These are phyloP conservation scores for Lactarius quietus DNA, from an alignment of 768 basidiomycete genomes.

Conservation along the genomic window DNA sequence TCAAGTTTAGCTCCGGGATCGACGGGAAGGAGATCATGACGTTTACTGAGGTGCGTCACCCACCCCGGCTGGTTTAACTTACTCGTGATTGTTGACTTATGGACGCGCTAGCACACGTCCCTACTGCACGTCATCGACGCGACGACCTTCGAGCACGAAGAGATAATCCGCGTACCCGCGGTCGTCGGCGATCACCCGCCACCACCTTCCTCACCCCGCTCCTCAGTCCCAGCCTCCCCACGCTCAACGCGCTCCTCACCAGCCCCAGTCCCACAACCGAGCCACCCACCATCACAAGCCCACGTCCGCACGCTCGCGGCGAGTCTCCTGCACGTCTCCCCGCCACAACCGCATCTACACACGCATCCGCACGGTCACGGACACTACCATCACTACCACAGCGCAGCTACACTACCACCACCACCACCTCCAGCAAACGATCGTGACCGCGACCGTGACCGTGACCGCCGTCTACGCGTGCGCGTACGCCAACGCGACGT, in stretches of 20 bases:
- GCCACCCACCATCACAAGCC: conserved; percentile 14
- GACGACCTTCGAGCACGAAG: conserved; percentile 75
- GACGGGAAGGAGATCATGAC: conserved; percentile 71
- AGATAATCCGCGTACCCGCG: conserved; percentile 57
- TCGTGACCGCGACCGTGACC: background rate
- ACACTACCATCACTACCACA: conserved; percentile 18
- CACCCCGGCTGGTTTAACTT: no score
- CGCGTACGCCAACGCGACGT: conserved; percentile 18
- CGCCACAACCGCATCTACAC: conserved; percentile 13
- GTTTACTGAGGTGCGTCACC: conserved; percentile 74
- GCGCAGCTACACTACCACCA: background rate
- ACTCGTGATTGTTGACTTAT: conserved; percentile 4
- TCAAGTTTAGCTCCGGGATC: conserved; percentile 74
- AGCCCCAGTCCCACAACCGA: background rate
- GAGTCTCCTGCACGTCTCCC: conserved; percentile 2
- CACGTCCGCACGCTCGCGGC: background rate
- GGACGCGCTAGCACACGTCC: conserved; percentile 65
- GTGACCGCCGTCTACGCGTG: conserved; percentile 8
- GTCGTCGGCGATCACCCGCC: conserved; percentile 30
- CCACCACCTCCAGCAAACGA: background rate
- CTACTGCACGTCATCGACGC: conserved; percentile 84
- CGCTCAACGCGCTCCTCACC: conserved; percentile 5
- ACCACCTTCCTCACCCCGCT: conserved; percentile 21
- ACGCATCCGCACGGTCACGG: conserved; percentile 13
- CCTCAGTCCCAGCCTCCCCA: conserved; percentile 21